Evolutionary conservation across 2,329 filamentous ascomycete genomes (phyloP).

Genomic region (Sporothrix globosa): DNA sequence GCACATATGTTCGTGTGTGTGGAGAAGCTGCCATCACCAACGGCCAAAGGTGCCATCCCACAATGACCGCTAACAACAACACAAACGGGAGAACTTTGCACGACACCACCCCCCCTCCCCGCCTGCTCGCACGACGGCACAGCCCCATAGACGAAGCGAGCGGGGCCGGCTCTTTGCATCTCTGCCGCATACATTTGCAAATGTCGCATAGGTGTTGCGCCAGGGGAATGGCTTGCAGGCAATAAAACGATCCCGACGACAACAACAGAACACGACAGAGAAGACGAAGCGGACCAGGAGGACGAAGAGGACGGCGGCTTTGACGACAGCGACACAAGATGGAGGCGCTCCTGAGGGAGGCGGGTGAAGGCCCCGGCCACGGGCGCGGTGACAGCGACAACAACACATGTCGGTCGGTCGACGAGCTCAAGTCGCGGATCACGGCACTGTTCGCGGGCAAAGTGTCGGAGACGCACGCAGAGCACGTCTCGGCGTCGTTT

Average conservation of each 20-base stretch:
- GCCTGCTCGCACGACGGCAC: not conserved
- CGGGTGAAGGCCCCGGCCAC: constrained; percentile 38
- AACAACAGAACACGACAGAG: not conserved
- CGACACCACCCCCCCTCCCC: no score
- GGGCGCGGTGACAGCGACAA: constrained; percentile 32
- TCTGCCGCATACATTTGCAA: not conserved
- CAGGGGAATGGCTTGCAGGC: not conserved
- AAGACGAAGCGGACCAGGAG: not conserved
- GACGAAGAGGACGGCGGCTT: not conserved
- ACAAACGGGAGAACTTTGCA: not conserved
- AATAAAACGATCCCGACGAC: not conserved
- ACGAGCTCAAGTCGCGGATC: constrained; percentile 55
- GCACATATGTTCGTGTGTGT: not conserved
- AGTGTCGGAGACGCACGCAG: constrained; percentile 52
- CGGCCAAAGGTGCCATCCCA: not conserved
- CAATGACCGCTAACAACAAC: not conserved
- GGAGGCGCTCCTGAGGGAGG: constrained; percentile 41
- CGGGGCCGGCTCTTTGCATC: no score
- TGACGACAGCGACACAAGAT: constrained; percentile 34
- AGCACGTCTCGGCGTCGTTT: constrained; percentile 53
- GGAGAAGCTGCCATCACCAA: not conserved
- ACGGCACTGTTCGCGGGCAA: constrained; percentile 48
- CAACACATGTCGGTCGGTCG: constrained; percentile 45
- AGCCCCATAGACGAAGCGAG: not conserved
- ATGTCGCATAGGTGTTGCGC: not conserved